Base-by-base conservation (phyloP, 257 asterid genomes). In the Solanum infundibuliforme region DNA sequence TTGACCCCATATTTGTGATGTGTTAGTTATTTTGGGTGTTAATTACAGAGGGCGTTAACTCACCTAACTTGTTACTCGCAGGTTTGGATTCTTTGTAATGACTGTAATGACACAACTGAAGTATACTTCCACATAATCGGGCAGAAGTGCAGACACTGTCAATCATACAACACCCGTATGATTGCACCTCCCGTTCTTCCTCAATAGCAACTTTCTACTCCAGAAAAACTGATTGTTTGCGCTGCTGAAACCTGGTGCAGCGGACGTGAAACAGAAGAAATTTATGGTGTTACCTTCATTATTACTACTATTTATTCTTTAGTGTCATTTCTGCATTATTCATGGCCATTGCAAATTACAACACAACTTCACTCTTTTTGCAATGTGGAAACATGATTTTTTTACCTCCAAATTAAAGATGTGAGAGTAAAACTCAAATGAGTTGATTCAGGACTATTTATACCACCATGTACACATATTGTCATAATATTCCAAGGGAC, bases 1-100 rank as follows among this genome's bases (percentile, higher is more conserved):
- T 81, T 81, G 25, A 69, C 62, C 72, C 46, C 58, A 9, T 41
- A 65, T 12, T 7, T 39, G 8, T 65, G 35, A n/a, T 23, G 58
- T 16, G 41, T 31, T 6, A 7, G 23, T 20, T 36, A 5, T 31
- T 66, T 5, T 77, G 84, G 13, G 5, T n/a, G 36, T 41, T 7
- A 39, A 13, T 77, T 77, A 41, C 36, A 3, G 35, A 36, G 34
- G 81, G 62, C 3, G n/a, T 2, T 55, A 52, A 52, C 62, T 52
- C 62, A 52, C 62, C 7, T 55, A 18, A 73, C 14, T 46, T 81
- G 48, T 32, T 75, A 23, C 87, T 84, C 73, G 55, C 94, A 95
- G 99, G 98, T 95, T 39, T 97, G 99, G 99, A 94, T 97, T 89
- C 91, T 97, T 18, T 97, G 99, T 88, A 96, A 97, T 16, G 99